Percentiles rank a stretch among this genome's conserved stretches.
phyloP scores from a whole-genome alignment of 495 filamentous ascomycete genomes.

The Lophiostoma macrostomum region DNA sequence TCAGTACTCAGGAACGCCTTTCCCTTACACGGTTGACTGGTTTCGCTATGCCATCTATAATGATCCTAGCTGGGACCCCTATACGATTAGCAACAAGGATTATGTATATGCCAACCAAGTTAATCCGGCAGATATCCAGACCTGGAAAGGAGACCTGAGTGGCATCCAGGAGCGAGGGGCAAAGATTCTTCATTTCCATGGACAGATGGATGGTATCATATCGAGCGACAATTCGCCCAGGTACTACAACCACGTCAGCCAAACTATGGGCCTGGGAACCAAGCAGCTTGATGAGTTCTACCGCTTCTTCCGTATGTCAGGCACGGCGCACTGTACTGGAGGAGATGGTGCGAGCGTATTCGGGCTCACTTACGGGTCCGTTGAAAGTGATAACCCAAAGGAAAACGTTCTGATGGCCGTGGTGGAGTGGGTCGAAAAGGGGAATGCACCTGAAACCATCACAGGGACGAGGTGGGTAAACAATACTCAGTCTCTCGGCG shows the following conservation, averaged over 20 bases:
- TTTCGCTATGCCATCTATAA: constrained; percentile 55
- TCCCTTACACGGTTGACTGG: constrained; percentile 33
- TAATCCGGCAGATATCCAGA: constrained; percentile 50
- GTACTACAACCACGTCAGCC: constrained; percentile 43
- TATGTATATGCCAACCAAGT: constrained; percentile 29
- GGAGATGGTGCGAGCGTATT: constrained; percentile 56
- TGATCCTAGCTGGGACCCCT: constrained; percentile 48
- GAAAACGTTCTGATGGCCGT: constrained; percentile 45
- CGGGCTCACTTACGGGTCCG: constrained; percentile 44
- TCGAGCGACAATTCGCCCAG: constrained; percentile 28
- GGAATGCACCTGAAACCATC: constrained; percentile 48
- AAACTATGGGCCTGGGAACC: constrained; percentile 45
- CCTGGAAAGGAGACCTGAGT: constrained; percentile 45
- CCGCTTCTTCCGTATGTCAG: constrained; percentile 59
- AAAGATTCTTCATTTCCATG: constrained; percentile 40
- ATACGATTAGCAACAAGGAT: constrained; percentile 44
- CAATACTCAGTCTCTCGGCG: constrained; percentile 9
- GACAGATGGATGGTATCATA: constrained; percentile 34
- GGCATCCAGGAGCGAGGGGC: constrained; percentile 31
- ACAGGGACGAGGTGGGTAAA: constrained; percentile 24
- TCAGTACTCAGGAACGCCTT: constrained; percentile 3
- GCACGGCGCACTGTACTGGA: constrained; percentile 52
- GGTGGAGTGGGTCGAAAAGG: constrained; percentile 61
- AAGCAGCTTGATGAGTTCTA: constrained; percentile 55
- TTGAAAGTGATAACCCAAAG: constrained; percentile 5